Evolutionary conservation across 2,329 filamentous ascomycete species (phyloP).

Genomic region (Epichloe glyceriae): DNA sequence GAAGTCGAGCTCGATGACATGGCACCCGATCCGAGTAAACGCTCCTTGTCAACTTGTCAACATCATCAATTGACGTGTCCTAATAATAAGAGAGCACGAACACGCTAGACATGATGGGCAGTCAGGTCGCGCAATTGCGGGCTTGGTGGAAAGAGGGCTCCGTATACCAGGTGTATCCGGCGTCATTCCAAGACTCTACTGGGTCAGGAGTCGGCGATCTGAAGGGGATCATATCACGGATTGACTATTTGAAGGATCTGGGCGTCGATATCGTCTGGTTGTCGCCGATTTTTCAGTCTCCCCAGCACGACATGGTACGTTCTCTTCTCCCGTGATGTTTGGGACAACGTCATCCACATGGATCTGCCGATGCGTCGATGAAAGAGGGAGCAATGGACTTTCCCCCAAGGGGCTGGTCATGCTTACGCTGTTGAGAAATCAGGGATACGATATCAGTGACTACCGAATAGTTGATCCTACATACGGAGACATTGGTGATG

Average conservation of each 20-base stretch:
- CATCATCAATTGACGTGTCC: background rate
- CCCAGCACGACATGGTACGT: slow-evolving; percentile 49
- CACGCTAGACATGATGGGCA: slow-evolving; percentile 12
- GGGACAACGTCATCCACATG: background rate
- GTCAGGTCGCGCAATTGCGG: slow-evolving; percentile 13
- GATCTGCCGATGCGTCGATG: too few relatives aligned
- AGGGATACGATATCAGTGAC: slow-evolving; percentile 58
- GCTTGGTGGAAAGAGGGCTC: slow-evolving; percentile 48
- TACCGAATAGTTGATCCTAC: slow-evolving; percentile 52
- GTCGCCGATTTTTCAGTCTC: slow-evolving; percentile 34
- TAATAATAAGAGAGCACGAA: background rate
- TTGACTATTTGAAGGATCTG: slow-evolving; percentile 41
- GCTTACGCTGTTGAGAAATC: background rate
- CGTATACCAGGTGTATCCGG: slow-evolving; percentile 49
- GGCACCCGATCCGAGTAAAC: background rate
- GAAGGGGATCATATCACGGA: slow-evolving; percentile 41
- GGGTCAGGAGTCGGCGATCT: slow-evolving; percentile 43
- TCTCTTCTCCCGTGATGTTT: background rate
- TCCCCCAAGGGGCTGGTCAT: background rate
- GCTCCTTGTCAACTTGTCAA: background rate
- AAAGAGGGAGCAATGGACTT: background rate
- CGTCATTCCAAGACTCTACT: slow-evolving; percentile 47
- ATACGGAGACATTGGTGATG: slow-evolving; percentile 55
- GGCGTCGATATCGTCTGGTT: slow-evolving; percentile 48
- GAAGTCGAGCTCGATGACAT: background rate